Evolutionary conservation across 768 basidiomycete genomes (phyloP), one percentile per base, ranked within the genome.

Genomic region (Russula ochroleuca): DNA sequence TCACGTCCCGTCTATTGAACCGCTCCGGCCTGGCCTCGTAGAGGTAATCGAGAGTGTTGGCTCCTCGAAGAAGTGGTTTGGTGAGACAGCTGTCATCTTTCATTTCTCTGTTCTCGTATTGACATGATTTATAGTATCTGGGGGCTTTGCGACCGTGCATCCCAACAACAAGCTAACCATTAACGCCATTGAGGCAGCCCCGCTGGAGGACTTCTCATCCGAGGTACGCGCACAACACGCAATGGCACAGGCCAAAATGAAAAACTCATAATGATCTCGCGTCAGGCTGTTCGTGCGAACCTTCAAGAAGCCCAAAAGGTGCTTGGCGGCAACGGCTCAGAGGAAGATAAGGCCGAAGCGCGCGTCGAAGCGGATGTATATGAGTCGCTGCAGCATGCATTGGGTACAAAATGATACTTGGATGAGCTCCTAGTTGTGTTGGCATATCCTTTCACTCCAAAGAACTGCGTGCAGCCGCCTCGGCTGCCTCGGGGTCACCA

Each of bases 91-190:
- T 60, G 35, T 57, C 23, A 9, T 57, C 57, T 61, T 48, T 21
- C 10, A 53, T 40, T 25, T 37, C 43, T 23, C 2, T 23, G 25
- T 21, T 5, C 14, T 31, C 38, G 49, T 51, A 56, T 51, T 23
- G 25, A 53, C 51, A 33, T 38, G 59, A 19, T 9, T 37, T 35
- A 8, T 40, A 99, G 97, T 92, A 38, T 97, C 95, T 59, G 88
- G 93, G 62, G 97, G 97, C 59, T 98, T 99, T 75, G 95, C 97
- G 58, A 98, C 91, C 63, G 92, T 99, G 45, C 97, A 99, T 77
- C 93, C 94, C 40, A 94, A 95, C 78, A 99, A 98, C 83, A 87
- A 84, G 69, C 79, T 98, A 65, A 98, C 97, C 45, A 90, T 99
- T 74, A 99, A 98, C 78, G 94, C 89, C 63, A 87, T 99, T 51